phyloP scores from a whole-genome alignment of 2,329 filamentous ascomycete genomes.

The Neocucurbitaria cava region DNA sequence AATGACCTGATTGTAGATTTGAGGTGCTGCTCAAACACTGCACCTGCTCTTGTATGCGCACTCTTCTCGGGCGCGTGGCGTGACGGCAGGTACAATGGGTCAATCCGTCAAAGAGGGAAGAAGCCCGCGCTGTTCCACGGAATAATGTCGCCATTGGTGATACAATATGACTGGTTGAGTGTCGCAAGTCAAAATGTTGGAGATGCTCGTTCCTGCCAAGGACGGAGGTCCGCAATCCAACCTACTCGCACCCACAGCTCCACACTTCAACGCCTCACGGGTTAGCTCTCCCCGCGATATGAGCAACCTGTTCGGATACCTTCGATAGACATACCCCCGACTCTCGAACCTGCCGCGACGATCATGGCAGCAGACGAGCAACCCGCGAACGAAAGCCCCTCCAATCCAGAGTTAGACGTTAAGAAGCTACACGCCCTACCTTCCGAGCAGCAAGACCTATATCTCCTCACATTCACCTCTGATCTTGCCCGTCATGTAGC shows the following conservation, averaged over 20 bases:
- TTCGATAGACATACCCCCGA: slow-evolving; percentile 5
- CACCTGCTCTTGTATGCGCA: slow-evolving; percentile 24
- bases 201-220: slow-evolving; percentile 30
- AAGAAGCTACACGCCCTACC: slow-evolving; percentile 87
- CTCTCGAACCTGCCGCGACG: slow-evolving; percentile 13
- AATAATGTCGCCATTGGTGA: slow-evolving; percentile 32
- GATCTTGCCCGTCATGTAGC: slow-evolving; percentile 82
- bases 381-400: slow-evolving; percentile 47
- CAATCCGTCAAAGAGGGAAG: slow-evolving; percentile 11
- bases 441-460: slow-evolving; percentile 93
- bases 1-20: slow-evolving; percentile 40
- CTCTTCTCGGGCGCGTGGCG: slow-evolving; percentile 10
- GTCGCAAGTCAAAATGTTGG: slow-evolving; percentile 21
- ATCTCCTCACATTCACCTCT: slow-evolving; percentile 87
- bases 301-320: slow-evolving; percentile 15
- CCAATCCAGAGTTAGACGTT: slow-evolving; percentile 83
- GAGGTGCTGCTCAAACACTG: slow-evolving; percentile 40
- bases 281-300: slow-evolving; percentile 30
- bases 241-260: slow-evolving; percentile 22
- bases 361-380: slow-evolving; percentile 39
- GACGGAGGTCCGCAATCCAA: slow-evolving; percentile 34
- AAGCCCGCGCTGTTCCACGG: slow-evolving; percentile 22
- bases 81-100: slow-evolving; percentile 29
- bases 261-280: slow-evolving; percentile 26
- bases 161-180: background rate